Base-by-base conservation (phyloP, 306 rosid genomes). In the Lathyrus sativus region DNA sequence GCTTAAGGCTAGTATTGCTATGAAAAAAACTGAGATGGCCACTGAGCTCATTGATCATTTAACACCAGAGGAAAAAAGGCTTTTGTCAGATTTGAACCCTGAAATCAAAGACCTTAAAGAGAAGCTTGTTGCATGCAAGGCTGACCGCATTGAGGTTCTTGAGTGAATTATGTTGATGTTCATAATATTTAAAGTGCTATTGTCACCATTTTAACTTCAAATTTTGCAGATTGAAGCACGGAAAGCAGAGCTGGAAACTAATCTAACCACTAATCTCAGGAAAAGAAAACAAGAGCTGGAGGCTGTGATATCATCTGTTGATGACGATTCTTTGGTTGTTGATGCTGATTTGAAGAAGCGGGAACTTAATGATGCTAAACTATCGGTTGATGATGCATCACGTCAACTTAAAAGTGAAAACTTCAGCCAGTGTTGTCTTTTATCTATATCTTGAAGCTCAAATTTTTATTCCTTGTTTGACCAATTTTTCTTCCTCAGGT, bases 21-120 rank as follows among this genome's bases (percentile, higher is more conserved):
- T 82, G 87, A 93, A 93, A 82, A 75, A 63, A 73, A 87, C 85
- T 71, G 98, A 93, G 84, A 90, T 93, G 95, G 97, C 96, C 70
- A 90, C 97, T 5, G 98, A 93, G 42, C 97, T 93, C 76, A 83
- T 93, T 72, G 97, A 93, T 76, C 96, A 93, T 83, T 88, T 93
- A 68, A 86, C 95, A 2, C 95, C 88, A 19, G 96, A 86, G 70
- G 98, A 93, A 80, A 93, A 86, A 74, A 68, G 71, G 67, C 90
- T 85, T 65, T 86, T 93, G 70, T 86, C 97, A 54, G 86, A 85
- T 72, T 81, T 93, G 74, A 93, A 93, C 76, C 98, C 91, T 37
- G 96, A 90, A 86, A 93, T 93, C 68, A 80, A 86, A 74, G 90
- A 85, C 39, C 90, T 86, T 38, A 93, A 93, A 79, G 95, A 93